Evolutionary conservation across 345 rosid species (phyloP).

Genomic region (Populus ilicifolia): DNA sequence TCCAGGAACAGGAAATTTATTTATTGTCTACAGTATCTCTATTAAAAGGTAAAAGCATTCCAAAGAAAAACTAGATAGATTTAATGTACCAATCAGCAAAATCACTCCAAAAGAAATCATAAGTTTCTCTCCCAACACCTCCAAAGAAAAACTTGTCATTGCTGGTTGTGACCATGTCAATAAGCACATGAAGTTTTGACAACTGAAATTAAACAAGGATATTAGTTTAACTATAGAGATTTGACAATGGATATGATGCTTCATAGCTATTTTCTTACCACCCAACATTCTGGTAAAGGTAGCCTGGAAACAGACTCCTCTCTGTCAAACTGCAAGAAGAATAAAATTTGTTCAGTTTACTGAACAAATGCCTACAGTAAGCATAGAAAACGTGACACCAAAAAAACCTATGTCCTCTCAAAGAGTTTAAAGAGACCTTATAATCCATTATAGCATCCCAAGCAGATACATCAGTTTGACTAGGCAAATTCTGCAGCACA

Average conservation of each 20-base stretch:
- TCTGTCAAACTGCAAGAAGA: conserved; percentile 54
- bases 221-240: background rate
- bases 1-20: background rate
- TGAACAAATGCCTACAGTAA: background rate
- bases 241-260: background rate
- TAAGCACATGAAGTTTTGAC: conserved; percentile 84
- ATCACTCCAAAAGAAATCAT: conserved; percentile 97
- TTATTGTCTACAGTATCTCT: background rate
- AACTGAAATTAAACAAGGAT: conserved; percentile 42
- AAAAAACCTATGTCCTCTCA: background rate
- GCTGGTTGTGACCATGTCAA: conserved; percentile 73
- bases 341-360: conserved; percentile 9
- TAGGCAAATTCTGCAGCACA: conserved; percentile 78
- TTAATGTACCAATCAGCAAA: conserved; percentile 83
- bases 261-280: conserved; percentile 48
- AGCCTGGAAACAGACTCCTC: conserved; percentile 57
- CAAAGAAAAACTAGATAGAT: conserved; percentile 2
- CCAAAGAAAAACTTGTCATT: conserved; percentile 87
- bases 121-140: conserved; percentile 87
- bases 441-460: conserved; percentile 64
- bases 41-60: background rate
- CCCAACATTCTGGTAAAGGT: conserved; percentile 92
- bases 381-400: background rate
- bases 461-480: conserved; percentile 54
- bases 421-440: conserved; percentile 46